Percentiles rank a stretch among this genome's conserved stretches.
Conservation (phyloP, 2,329 filamentous ascomycete species). For the Ceratocystis papillata region DNA sequence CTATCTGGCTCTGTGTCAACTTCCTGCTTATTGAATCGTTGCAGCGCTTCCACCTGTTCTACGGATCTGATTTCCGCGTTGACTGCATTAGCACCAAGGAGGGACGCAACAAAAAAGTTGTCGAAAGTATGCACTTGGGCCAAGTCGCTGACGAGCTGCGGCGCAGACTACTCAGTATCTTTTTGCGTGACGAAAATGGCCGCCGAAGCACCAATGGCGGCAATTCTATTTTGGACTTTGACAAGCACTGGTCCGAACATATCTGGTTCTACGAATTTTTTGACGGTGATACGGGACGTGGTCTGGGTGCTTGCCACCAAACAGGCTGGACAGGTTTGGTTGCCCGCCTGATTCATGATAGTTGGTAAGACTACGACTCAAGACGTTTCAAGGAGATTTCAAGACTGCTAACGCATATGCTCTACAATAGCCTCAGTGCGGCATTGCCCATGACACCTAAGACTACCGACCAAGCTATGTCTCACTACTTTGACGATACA, state of each 20-base stretch:
- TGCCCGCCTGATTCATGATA: constrained; percentile 95
- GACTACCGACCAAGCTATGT: constrained; percentile 69
- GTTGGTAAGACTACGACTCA: constrained; percentile 54
- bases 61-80: constrained; percentile 75
- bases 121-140: constrained; percentile 73
- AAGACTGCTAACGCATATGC: background rate
- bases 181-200: constrained; percentile 72
- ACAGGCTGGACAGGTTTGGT: constrained; percentile 95
- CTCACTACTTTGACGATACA: constrained; percentile 92
- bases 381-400: background rate
- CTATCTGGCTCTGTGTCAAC: constrained; percentile 94
- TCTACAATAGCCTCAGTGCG: constrained; percentile 60
- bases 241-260: constrained; percentile 85
- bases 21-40: constrained; percentile 88
- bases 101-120: background rate
- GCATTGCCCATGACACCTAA: constrained; percentile 83
- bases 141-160: constrained; percentile 92
- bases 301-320: constrained; percentile 84
- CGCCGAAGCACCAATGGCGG: constrained; percentile 79
- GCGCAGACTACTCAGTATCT: constrained; percentile 85
- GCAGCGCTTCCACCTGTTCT: constrained; percentile 94
- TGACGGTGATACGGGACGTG: constrained; percentile 80
- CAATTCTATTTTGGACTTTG: constrained; percentile 77
- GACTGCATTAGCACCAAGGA: constrained; percentile 55
- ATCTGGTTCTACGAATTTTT: constrained; percentile 98